Percentiles rank a stretch among this genome's conserved stretches.
These are phyloP conservation scores for Trypanosoma congolense DNA, from an alignment of 208 protist species.

Conservation along the genomic window DNA sequence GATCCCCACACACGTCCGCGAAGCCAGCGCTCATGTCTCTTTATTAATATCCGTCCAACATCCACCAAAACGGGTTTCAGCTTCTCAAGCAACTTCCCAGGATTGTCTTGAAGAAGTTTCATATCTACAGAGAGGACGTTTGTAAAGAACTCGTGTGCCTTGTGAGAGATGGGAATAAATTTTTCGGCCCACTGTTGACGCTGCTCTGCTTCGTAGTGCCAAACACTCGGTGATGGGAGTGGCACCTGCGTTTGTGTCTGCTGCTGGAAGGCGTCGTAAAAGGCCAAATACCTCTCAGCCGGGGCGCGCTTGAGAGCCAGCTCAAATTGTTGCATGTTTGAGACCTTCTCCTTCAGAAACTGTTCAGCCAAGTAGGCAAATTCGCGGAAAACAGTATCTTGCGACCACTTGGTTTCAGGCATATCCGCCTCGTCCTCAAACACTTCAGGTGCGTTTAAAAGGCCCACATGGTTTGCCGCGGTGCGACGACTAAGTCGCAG, in stretches of 20 bases:
- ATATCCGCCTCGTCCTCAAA: constrained; percentile 79
- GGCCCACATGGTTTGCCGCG: constrained; percentile 42
- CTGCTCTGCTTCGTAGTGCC: constrained; percentile 68
- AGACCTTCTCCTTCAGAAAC: constrained; percentile 67
- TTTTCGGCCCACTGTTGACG: constrained; percentile 67
- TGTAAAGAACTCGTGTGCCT: constrained; percentile 52
- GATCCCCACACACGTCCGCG: constrained; percentile 13
- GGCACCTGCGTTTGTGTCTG: constrained; percentile 68
- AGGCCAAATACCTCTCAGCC: constrained; percentile 51
- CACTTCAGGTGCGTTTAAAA: constrained; percentile 31
- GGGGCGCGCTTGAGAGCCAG: constrained; percentile 29
- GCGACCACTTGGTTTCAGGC: constrained; percentile 72
- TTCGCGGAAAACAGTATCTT: constrained; percentile 74
- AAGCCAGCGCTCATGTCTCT: constrained; percentile 32
- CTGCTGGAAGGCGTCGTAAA: constrained; percentile 64
- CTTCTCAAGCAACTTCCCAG: constrained; percentile 32
- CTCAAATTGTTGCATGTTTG: constrained; percentile 74
- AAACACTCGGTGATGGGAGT: constrained; percentile 70
- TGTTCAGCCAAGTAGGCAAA: constrained; percentile 61
- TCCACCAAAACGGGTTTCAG: constrained; percentile 41
- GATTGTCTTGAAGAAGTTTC: constrained; percentile 23
- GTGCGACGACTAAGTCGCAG: constrained; percentile 67
- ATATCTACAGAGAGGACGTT: constrained; percentile 40
- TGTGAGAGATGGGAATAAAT: constrained; percentile 58
- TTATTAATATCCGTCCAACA: constrained; percentile 41